Conservation (phyloP, 352 stramenopile species). For the Phytophthora colocasiae region DNA sequence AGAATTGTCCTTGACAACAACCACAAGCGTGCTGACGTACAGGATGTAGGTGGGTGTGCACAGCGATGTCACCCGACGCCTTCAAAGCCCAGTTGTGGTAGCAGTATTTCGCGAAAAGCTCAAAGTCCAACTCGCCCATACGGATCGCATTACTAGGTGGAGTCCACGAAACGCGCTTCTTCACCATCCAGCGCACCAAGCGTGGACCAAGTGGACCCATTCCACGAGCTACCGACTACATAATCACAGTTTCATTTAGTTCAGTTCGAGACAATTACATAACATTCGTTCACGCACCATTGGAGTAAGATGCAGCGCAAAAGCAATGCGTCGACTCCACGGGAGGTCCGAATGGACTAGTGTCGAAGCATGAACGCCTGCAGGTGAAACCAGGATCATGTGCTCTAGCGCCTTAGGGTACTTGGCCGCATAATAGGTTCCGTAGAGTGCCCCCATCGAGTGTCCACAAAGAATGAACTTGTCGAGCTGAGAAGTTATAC, state of each 20-base stretch:
- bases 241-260: neutral
- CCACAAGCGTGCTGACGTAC: constrained; percentile 25
- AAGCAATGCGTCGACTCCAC: constrained; percentile 38
- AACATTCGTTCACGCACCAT: constrained; percentile 40
- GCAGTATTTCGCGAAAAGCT: constrained; percentile 68
- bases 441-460: constrained; percentile 81
- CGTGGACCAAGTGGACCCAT: constrained; percentile 57
- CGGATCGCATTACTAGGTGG: constrained; percentile 71
- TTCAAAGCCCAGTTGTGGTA: constrained; percentile 83
- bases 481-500: constrained; percentile 43
- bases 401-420: constrained; percentile 67
- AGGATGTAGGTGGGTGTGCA: constrained; percentile 74
- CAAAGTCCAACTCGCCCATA: constrained; percentile 63
- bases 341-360: constrained; percentile 40
- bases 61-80: constrained; percentile 64
- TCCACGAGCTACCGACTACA: constrained; percentile 56
- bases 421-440: constrained; percentile 66
- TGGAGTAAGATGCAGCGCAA: constrained; percentile 50
- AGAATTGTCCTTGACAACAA: neutral
- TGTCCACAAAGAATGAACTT: constrained; percentile 69
- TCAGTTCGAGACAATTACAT: neutral
- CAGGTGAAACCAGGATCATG: constrained; percentile 72
- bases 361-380: constrained; percentile 48
- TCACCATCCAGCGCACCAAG: constrained; percentile 58
- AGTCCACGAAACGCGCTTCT: constrained; percentile 55